Evolutionary conservation across 768 basidiomycete genomes (phyloP).

Genomic region (Paxillus rubicundulus): DNA sequence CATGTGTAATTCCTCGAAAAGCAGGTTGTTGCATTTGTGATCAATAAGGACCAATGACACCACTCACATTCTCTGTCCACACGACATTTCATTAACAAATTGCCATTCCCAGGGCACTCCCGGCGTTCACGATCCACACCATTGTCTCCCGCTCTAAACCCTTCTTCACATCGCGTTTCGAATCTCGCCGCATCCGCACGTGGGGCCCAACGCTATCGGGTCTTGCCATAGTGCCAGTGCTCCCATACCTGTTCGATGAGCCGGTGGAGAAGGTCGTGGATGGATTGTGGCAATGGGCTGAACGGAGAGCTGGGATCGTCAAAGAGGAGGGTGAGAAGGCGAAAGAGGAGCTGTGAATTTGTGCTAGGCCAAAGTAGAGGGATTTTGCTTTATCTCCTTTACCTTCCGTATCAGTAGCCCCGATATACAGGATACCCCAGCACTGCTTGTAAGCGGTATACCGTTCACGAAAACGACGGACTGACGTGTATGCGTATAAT

Average conservation of each 20-base stretch:
- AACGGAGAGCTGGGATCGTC: slow-evolving; percentile 40
- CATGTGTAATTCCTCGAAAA: too few relatives aligned
- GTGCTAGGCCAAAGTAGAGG: too few relatives aligned
- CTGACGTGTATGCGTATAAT: too few relatives aligned
- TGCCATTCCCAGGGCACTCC: slow-evolving; percentile 57
- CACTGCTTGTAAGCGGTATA: not conserved
- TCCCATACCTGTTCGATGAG: slow-evolving; percentile 78
- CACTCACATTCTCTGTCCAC: not conserved
- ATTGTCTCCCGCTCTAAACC: slow-evolving; percentile 72
- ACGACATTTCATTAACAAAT: not conserved
- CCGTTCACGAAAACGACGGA: too few relatives aligned
- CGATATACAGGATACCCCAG: not conserved
- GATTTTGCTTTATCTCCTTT: too few relatives aligned
- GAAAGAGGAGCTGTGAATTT: not conserved
- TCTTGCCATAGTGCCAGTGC: slow-evolving; percentile 65
- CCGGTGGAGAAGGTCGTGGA: slow-evolving; percentile 75
- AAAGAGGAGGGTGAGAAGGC: not conserved
- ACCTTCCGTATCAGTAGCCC: too few relatives aligned
- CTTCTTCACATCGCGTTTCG: slow-evolving; percentile 53
- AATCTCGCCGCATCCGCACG: slow-evolving; percentile 55
- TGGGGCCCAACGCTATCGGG: slow-evolving; percentile 81
- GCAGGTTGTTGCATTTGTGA: too few relatives aligned
- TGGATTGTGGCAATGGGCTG: slow-evolving; percentile 66
- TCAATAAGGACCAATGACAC: too few relatives aligned
- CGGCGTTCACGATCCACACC: slow-evolving; percentile 83